phyloP scores from a whole-genome alignment of 495 filamentous ascomycete genomes.

The Patellaria atrata region DNA sequence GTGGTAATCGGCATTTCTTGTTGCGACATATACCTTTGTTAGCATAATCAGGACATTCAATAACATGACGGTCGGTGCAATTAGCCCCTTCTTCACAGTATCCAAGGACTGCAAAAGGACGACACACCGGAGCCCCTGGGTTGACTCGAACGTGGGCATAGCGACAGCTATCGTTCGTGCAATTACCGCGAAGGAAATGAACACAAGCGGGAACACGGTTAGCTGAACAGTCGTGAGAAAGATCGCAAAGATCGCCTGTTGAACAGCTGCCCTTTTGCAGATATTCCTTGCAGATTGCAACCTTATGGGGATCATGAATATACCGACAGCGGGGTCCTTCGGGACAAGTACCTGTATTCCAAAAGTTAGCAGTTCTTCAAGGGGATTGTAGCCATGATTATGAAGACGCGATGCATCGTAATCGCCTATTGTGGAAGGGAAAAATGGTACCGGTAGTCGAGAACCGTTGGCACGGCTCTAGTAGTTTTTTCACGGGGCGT shows the following conservation, averaged over 20 bases:
- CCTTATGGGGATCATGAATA: constrained; percentile 72
- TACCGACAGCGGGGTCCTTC: constrained; percentile 70
- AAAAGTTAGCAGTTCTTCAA: constrained; percentile 1
- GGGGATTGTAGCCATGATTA: background rate
- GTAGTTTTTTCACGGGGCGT: constrained; percentile 46
- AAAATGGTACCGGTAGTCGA: constrained; percentile 73
- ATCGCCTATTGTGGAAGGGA: constrained; percentile 7
- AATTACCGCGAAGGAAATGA: constrained; percentile 83
- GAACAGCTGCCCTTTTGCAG: constrained; percentile 66
- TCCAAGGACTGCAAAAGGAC: constrained; percentile 69
- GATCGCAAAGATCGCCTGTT: constrained; percentile 70
- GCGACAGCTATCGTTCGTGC: constrained; percentile 74
- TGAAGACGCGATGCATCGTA: constrained; percentile 14
- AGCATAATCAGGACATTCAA: constrained; percentile 90
- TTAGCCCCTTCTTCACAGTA: constrained; percentile 74
- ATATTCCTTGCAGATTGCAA: constrained; percentile 82
- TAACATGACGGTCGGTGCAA: constrained; percentile 71
- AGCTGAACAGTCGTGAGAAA: constrained; percentile 80
- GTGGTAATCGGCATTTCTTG: constrained; percentile 69
- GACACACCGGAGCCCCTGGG: constrained; percentile 69
- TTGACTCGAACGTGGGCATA: constrained; percentile 81
- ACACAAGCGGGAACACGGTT: constrained; percentile 77
- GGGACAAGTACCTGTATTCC: constrained; percentile 54
- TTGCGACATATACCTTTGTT: constrained; percentile 75
- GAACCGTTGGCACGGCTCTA: constrained; percentile 77